Evolutionary conservation across 306 rosid species (phyloP).

Genomic region (Dalbergia cochinchinensis): DNA sequence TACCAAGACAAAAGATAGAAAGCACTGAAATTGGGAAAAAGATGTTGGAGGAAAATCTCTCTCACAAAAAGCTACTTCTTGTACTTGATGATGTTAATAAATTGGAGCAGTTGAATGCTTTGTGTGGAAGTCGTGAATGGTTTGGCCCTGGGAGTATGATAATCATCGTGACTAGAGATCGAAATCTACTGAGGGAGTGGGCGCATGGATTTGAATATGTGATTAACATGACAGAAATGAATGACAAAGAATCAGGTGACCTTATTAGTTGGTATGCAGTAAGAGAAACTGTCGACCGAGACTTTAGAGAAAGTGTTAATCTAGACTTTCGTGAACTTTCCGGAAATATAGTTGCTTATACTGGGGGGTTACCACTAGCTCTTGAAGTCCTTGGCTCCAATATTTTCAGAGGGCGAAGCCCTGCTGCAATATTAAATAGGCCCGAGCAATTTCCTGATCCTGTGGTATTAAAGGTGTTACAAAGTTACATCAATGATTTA

Average conservation of each 20-base stretch:
- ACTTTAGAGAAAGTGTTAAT: too few species aligned
- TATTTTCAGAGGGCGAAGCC: too few species aligned
- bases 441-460: neutral
- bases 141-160: conserved; percentile 8
- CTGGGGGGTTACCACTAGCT: too few species aligned
- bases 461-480: neutral
- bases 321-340: too few species aligned
- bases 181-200: neutral
- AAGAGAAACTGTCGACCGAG: too few species aligned
- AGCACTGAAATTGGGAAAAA: neutral
- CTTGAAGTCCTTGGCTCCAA: too few species aligned
- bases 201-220: neutral
- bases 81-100: conserved; percentile 31
- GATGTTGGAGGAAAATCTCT: neutral
- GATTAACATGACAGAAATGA: neutral
- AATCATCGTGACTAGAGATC: neutral
- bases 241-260: neutral
- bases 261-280: too few species aligned
- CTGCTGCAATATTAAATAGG: neutral
- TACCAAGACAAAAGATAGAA: neutral
- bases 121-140: conserved; percentile 26
- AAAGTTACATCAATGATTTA: neutral
- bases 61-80: neutral
- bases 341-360: too few species aligned
- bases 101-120: neutral